These are phyloP conservation scores for Boeremia lycopersici DNA, from an alignment of 2,329 filamentous ascomycete species.

Conservation along the genomic window DNA sequence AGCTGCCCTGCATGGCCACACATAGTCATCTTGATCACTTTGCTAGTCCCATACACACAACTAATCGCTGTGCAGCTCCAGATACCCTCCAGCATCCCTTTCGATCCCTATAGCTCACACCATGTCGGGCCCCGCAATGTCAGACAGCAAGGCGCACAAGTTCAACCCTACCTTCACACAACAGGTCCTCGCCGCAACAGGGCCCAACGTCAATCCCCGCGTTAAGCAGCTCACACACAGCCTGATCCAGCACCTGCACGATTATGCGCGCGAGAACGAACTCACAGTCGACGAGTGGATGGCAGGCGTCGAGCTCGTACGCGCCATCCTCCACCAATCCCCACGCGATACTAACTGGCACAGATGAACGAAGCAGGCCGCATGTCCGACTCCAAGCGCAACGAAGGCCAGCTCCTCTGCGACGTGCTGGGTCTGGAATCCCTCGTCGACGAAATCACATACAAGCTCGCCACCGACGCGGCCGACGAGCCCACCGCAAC, in stretches of 20 bases:
- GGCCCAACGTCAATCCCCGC: slow-evolving; percentile 69
- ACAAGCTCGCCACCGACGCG: slow-evolving; percentile 63
- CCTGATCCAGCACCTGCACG: slow-evolving; percentile 75
- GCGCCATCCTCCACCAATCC: too few species aligned
- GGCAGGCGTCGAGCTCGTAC: slow-evolving; percentile 71
- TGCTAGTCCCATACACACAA: background rate
- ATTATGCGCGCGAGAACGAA: slow-evolving; percentile 78
- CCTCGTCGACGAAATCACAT: slow-evolving; percentile 79
- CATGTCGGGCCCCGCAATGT: slow-evolving; percentile 9
- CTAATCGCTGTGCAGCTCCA: slow-evolving; percentile 5
- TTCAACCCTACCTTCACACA: slow-evolving; percentile 80
- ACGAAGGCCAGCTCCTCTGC: slow-evolving; percentile 66
- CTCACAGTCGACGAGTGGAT: slow-evolving; percentile 81
- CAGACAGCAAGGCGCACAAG: slow-evolving; percentile 34
- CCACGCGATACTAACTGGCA: slow-evolving; percentile 5
- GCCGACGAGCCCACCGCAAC: slow-evolving; percentile 66
- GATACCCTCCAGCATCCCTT: background rate
- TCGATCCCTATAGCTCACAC: background rate
- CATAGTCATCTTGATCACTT: slow-evolving; percentile 1
- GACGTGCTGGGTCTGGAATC: slow-evolving; percentile 65
- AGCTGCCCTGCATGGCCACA: slow-evolving; percentile 14
- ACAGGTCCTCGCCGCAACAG: slow-evolving; percentile 74
- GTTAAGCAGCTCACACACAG: slow-evolving; percentile 67
- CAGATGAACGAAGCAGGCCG: slow-evolving; percentile 66
- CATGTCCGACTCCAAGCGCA: slow-evolving; percentile 67